phyloP scores from a whole-genome alignment of 75 land plant species.

The Pinus taeda region DNA sequence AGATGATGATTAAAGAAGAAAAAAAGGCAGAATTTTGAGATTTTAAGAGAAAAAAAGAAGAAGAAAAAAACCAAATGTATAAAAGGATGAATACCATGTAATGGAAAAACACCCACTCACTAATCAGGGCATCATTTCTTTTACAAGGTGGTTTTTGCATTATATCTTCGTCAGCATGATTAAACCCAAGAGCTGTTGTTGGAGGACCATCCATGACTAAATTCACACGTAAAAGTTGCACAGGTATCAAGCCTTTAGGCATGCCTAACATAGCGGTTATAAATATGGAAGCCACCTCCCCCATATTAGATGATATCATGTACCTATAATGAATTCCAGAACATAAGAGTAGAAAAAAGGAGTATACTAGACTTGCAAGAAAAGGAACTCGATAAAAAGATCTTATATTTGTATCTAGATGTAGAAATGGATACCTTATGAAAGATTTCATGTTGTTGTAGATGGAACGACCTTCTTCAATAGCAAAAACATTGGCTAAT shows the following conservation, averaged over 20 bases:
- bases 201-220: constrained; percentile 97
- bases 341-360: not conserved
- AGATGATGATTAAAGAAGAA: not conserved
- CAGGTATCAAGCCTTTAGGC: constrained; percentile 93
- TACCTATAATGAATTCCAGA: constrained; percentile 40
- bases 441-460: constrained; percentile 95
- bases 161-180: constrained; percentile 30
- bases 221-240: constrained; percentile 94
- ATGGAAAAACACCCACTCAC: constrained; percentile 31
- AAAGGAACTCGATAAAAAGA: not conserved
- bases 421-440: constrained; percentile 54
- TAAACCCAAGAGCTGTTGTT: constrained; percentile 73
- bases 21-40: too few relatives aligned
- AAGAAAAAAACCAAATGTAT: too few relatives aligned
- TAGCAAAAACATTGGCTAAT: constrained; percentile 84
- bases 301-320: constrained; percentile 96
- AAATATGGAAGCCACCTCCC: constrained; percentile 89
- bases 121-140: constrained; percentile 33
- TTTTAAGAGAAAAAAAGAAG: not conserved
- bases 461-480: constrained; percentile 87
- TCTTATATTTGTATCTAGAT: not conserved
- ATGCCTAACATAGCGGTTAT: constrained; percentile 90
- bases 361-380: not conserved
- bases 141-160: constrained; percentile 43
- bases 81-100: constrained; percentile 28